Percentiles rank a stretch among this genome's conserved stretches.
phyloP scores from a whole-genome alignment of 1,284 basidiomycete genomes.

The Coriolopsis trogii region DNA sequence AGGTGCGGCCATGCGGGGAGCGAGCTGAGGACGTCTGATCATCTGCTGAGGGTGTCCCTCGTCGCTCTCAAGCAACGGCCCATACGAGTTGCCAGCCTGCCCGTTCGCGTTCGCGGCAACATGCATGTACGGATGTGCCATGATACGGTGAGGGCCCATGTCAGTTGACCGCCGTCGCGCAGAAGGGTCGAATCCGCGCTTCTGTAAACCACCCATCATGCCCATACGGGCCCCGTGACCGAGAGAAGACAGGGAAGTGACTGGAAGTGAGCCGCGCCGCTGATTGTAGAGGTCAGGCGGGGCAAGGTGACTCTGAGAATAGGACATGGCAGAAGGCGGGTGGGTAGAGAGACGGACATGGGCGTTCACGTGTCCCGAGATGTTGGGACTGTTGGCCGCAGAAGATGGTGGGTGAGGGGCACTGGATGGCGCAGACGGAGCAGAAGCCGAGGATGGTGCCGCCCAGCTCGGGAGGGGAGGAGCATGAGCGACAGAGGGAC shows the following conservation, averaged over 20 bases:
- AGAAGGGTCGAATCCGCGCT: slow-evolving; percentile 21
- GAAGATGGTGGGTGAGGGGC: slow-evolving; percentile 9
- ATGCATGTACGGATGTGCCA: slow-evolving; percentile 62
- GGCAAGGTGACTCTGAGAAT: slow-evolving; percentile 16
- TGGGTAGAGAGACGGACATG: slow-evolving; percentile 22
- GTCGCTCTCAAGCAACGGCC: slow-evolving; percentile 9
- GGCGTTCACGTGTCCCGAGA: slow-evolving; percentile 7
- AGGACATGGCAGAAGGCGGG: slow-evolving; percentile 19
- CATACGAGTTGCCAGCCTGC: slow-evolving; percentile 3
- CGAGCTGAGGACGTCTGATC: slow-evolving; percentile 35
- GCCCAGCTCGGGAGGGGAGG: slow-evolving; percentile 6
- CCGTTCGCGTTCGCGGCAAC: slow-evolving; percentile 41
- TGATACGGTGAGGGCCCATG: slow-evolving; percentile 59
- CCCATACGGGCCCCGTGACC: slow-evolving; percentile 4
- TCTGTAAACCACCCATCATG: slow-evolving; percentile 49
- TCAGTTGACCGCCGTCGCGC: slow-evolving; percentile 33
- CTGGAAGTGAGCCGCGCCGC: slow-evolving; percentile 21
- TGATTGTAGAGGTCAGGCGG: slow-evolving; percentile 20
- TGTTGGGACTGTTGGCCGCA: slow-evolving; percentile 2
- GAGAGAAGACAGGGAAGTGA: slow-evolving; percentile 12
- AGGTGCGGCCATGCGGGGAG: slow-evolving; percentile 58
- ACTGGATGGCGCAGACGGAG: slow-evolving; percentile 9
- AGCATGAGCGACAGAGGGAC: slow-evolving; percentile 17
- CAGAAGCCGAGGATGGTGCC: slow-evolving; percentile 10
- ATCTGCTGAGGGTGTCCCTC: slow-evolving; percentile 7